Evolutionary conservation across 306 rosid species (phyloP).

Genomic region (Lupinus albus): DNA sequence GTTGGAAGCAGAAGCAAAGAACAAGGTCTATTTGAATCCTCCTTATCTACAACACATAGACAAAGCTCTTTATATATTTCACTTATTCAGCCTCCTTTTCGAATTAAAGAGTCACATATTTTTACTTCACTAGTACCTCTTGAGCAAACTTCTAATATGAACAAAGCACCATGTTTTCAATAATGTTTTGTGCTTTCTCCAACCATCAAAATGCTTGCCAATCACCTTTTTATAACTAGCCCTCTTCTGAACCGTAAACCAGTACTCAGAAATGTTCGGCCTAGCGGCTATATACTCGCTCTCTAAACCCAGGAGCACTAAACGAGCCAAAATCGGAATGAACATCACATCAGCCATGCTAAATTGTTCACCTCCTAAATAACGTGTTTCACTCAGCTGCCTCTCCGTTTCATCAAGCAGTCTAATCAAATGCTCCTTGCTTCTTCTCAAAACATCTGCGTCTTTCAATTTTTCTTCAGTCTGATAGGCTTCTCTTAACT

Average conservation of each 20-base stretch:
- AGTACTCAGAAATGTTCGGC: constrained; percentile 78
- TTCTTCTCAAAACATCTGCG: constrained; percentile 52
- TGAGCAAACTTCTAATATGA: constrained; percentile 69
- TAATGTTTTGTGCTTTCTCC: constrained; percentile 83
- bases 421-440: constrained; percentile 60
- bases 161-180: constrained; percentile 76
- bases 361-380: constrained; percentile 73
- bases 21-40: constrained; percentile 6
- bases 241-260: constrained; percentile 85
- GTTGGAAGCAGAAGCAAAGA: constrained; percentile 15
- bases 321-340: constrained; percentile 69
- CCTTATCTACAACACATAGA: constrained; percentile 38
- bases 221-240: constrained; percentile 88
- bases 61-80: constrained; percentile 38
- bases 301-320: constrained; percentile 65
- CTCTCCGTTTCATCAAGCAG: constrained; percentile 78
- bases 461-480: constrained; percentile 80
- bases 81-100: constrained; percentile 37
- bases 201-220: constrained; percentile 78
- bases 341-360: constrained; percentile 88
- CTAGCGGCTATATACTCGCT: constrained; percentile 63
- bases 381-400: constrained; percentile 61
- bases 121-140: constrained; percentile 62
- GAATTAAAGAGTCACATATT: constrained; percentile 29
- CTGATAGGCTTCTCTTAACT: constrained; percentile 78